A percentile compares a stretch with the other conserved stretches of the same genome.
These are phyloP conservation scores for Porcisia deanei DNA, from an alignment of 208 protist genomes.

Conservation along the genomic window DNA sequence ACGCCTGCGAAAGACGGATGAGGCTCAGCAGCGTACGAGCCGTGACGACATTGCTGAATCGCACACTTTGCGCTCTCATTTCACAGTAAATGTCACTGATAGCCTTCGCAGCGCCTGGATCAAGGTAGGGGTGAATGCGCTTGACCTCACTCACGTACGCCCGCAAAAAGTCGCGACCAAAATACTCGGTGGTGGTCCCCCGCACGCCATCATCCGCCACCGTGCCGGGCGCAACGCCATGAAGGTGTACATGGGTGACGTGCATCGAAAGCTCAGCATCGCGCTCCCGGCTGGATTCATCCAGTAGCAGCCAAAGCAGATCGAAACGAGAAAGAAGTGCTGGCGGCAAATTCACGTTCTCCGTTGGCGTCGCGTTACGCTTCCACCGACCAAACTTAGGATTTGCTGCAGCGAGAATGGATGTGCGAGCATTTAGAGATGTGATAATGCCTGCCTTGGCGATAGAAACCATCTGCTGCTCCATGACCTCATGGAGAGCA, in stretches of 20 bases:
- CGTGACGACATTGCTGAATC: constrained; percentile 84
- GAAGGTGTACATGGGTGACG: constrained; percentile 88
- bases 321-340: constrained; percentile 98
- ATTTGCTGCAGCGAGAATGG: constrained; percentile 99
- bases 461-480: constrained; percentile 99
- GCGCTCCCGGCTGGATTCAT: constrained; percentile 83
- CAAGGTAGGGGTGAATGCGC: constrained; percentile 79
- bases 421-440: constrained; percentile 98
- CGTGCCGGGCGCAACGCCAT: constrained; percentile 73
- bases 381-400: constrained; percentile 97
- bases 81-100: constrained; percentile 91
- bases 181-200: constrained; percentile 69
- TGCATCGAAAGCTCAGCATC: constrained; percentile 96
- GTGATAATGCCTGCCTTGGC: constrained; percentile 99
- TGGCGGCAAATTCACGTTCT: constrained; percentile 98
- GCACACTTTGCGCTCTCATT: constrained; percentile 84
- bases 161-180: constrained; percentile 82
- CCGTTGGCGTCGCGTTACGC: constrained; percentile 83
- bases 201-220: constrained; percentile 45
- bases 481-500: constrained; percentile 98
- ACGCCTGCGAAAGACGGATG: constrained; percentile 95
- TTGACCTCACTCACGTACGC: constrained; percentile 88
- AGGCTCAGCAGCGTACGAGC: constrained; percentile 88
- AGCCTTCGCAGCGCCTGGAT: constrained; percentile 63
- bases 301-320: constrained; percentile 92